These are phyloP conservation scores for Hanseniaspora uvarum DNA, from an alignment of 1,139 yeast genomes.

Conservation along the genomic window DNA sequence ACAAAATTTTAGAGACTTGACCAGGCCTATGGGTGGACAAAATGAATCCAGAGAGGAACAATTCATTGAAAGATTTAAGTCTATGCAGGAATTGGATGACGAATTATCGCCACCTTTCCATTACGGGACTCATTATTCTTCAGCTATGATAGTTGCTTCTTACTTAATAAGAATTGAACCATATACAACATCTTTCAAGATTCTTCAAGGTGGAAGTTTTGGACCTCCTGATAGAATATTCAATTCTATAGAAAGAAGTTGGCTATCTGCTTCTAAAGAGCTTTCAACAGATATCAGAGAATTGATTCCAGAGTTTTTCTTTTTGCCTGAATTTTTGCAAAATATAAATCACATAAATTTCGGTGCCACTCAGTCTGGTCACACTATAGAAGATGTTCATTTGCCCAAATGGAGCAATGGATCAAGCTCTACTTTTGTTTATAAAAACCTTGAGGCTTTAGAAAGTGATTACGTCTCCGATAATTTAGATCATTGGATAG, in stretches of 20 bases:
- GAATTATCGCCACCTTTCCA: slow-evolving; percentile 61
- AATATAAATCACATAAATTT: slow-evolving; percentile 58
- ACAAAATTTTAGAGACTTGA: slow-evolving; percentile 54
- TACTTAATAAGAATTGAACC: slow-evolving; percentile 67
- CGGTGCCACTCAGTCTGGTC: slow-evolving; percentile 58
- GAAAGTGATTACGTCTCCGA: slow-evolving; percentile 72
- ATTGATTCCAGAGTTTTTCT: slow-evolving; percentile 73
- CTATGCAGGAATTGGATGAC: slow-evolving; percentile 47
- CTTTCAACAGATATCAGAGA: slow-evolving; percentile 82
- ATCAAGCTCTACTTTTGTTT: slow-evolving; percentile 61
- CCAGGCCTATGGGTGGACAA: slow-evolving; percentile 89
- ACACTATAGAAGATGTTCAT: slow-evolving; percentile 47
- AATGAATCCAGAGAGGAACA: slow-evolving; percentile 45
- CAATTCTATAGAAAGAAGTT: slow-evolving; percentile 59
- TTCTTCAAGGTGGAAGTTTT: slow-evolving; percentile 75
- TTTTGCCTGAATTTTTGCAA: slow-evolving; percentile 60
- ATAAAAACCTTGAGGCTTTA: slow-evolving; percentile 66
- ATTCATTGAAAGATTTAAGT: slow-evolving; percentile 61
- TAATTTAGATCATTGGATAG: slow-evolving; percentile 72
- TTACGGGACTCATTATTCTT: slow-evolving; percentile 84
- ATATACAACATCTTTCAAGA: slow-evolving; percentile 62
- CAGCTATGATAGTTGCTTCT: slow-evolving; percentile 83
- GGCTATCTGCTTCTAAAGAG: slow-evolving; percentile 68
- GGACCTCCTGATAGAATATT: slow-evolving; percentile 80
- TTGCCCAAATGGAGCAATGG: slow-evolving; percentile 77